Percentiles rank a stretch among this genome's conserved stretches.
Evolutionary conservation across 129 eudicot genomes (phyloP).

Genomic region (Cynara cardunculus): DNA sequence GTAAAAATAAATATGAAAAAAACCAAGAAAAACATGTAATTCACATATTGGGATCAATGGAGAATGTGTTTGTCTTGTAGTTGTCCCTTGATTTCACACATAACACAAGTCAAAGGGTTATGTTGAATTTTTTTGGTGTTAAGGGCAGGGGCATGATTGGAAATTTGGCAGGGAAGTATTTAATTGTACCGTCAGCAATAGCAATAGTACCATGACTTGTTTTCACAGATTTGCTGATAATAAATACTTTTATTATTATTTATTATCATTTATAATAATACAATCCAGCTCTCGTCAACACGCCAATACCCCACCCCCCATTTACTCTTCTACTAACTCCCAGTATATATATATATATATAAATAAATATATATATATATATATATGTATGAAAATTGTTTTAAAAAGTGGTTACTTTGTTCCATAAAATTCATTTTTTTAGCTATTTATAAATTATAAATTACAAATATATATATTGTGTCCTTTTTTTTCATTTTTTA

Average conservation of each 20-base stretch:
- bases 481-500: too few species aligned
- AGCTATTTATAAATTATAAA: too few species aligned
- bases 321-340: background rate
- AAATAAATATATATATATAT: too few species aligned
- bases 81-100: constrained; percentile 25
- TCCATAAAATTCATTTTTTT: too few species aligned
- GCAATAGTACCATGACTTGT: constrained; percentile 21
- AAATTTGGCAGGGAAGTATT: constrained; percentile 8
- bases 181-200: constrained; percentile 22
- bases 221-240: constrained; percentile 12
- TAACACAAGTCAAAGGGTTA: constrained; percentile 25
- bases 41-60: constrained; percentile 8
- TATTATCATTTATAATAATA: constrained; percentile 7
- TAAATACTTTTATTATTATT: background rate
- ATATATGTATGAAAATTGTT: too few species aligned
- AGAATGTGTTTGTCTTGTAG: constrained; percentile 32
- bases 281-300: constrained; percentile 31
- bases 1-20: too few species aligned
- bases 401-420: too few species aligned
- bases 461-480: background rate
- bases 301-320: constrained; percentile 23
- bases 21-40: background rate
- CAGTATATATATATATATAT: constrained; percentile 19
- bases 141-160: constrained; percentile 16
- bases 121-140: constrained; percentile 27